These are phyloP conservation scores for Cytospora leucostoma DNA, from an alignment of 2,329 filamentous ascomycete genomes.

Conservation along the genomic window DNA sequence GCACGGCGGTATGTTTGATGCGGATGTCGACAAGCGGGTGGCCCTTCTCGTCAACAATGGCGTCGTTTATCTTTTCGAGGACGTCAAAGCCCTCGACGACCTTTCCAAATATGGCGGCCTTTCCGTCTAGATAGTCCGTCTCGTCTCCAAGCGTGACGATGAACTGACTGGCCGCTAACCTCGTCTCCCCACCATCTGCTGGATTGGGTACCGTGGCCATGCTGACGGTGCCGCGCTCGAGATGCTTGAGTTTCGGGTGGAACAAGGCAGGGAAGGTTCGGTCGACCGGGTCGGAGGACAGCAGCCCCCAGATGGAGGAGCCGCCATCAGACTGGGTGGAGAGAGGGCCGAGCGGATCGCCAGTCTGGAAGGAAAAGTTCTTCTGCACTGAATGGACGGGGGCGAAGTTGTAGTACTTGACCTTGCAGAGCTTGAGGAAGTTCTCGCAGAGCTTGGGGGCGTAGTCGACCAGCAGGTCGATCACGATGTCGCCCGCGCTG, in stretches of 20 bases:
- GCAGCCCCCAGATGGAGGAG: conserved; percentile 85
- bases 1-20: conserved; percentile 86
- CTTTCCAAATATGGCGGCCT: conserved; percentile 91
- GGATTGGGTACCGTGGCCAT: conserved; percentile 88
- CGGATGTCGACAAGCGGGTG: conserved; percentile 91
- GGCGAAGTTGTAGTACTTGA: conserved; percentile 98
- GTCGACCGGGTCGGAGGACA: conserved; percentile 66
- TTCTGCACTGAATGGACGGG: conserved; percentile 91
- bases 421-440: conserved; percentile 97
- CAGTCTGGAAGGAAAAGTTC: conserved; percentile 94
- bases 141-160: conserved; percentile 88
- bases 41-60: conserved; percentile 83
- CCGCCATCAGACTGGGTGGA: conserved; percentile 87
- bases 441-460: conserved; percentile 94
- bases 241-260: conserved; percentile 83
- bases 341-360: conserved; percentile 87
- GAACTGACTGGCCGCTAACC: conserved; percentile 88
- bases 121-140: conserved; percentile 87
- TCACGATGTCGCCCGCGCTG: conserved; percentile 88
- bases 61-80: conserved; percentile 87
- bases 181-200: conserved; percentile 71
- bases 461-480: conserved; percentile 87
- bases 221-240: conserved; percentile 88
- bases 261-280: conserved; percentile 84
- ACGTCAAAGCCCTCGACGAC: conserved; percentile 96